Evolutionary conservation across 2,329 filamentous ascomycete genomes (phyloP).

Genomic region (Hypoxylon sp.): DNA sequence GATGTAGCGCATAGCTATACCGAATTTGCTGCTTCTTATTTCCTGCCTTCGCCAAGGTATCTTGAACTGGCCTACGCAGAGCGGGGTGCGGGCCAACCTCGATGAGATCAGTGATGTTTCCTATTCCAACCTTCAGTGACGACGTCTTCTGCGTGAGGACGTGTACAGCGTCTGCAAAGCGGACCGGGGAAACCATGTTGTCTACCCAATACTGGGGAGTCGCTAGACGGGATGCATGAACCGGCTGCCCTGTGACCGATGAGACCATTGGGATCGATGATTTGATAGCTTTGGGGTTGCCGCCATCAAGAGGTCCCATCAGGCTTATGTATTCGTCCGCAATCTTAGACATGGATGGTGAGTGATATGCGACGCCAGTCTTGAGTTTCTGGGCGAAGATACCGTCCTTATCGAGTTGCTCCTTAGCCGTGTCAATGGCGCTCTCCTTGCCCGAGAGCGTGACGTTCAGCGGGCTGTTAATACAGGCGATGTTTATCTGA

Average conservation of each 20-base stretch:
- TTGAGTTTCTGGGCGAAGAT: constrained; percentile 52
- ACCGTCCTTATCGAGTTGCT: constrained; percentile 40
- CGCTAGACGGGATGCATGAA: constrained; percentile 26
- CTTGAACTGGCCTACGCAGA: constrained; percentile 47
- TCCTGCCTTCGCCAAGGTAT: constrained; percentile 44
- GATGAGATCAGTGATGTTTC: constrained; percentile 46
- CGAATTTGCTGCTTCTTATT: constrained; percentile 40
- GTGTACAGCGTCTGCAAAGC: constrained; percentile 50
- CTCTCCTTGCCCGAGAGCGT: constrained; percentile 49
- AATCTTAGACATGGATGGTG: constrained; percentile 44
- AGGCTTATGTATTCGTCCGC: constrained; percentile 43
- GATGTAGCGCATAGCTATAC: constrained; percentile 42
- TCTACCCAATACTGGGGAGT: constrained; percentile 52
- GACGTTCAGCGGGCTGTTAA: constrained; percentile 51
- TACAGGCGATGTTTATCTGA: constrained; percentile 47
- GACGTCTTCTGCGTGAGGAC: constrained; percentile 38
- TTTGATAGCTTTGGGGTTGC: constrained; percentile 13
- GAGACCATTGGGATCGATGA: constrained; percentile 47
- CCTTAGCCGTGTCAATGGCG: constrained; percentile 46
- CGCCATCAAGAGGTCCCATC: constrained; percentile 45
- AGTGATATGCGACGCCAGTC: constrained; percentile 50
- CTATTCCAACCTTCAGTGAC: constrained; percentile 45
- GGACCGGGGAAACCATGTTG: constrained; percentile 53
- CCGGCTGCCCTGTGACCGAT: constrained; percentile 39
- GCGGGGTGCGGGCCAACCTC: constrained; percentile 52